Conservation (phyloP, 148 eudicot genomes). For the Heliamphora exappendiculata region DNA sequence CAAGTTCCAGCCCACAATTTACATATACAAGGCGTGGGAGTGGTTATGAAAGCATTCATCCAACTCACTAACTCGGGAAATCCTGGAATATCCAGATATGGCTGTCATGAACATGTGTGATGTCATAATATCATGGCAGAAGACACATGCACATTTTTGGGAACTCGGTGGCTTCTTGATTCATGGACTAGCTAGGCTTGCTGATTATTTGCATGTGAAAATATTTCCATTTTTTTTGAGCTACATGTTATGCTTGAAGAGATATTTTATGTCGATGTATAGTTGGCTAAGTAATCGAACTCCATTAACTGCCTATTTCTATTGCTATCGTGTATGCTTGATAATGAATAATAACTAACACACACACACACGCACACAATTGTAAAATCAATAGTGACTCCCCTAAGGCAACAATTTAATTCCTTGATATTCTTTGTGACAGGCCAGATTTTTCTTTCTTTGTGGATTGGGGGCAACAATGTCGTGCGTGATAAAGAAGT, state of each 20-base stretch:
- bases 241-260: background rate
- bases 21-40: too few relatives aligned
- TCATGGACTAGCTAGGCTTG: background rate
- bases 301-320: background rate
- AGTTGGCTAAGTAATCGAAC: background rate
- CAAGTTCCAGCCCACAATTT: too few relatives aligned
- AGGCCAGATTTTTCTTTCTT: slow-evolving; percentile 2
- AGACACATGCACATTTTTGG: background rate
- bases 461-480: slow-evolving; percentile 26
- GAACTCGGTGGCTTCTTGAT: background rate
- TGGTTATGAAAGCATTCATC: too few relatives aligned
- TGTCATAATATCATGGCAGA: background rate
- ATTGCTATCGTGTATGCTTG: background rate
- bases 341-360: too few relatives aligned
- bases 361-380: too few relatives aligned
- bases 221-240: background rate
- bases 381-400: too few relatives aligned
- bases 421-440: background rate
- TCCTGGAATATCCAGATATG: too few relatives aligned
- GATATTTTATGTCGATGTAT: background rate
- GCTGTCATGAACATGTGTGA: too few relatives aligned
- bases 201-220: background rate
- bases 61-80: too few relatives aligned
- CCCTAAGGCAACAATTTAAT: background rate
- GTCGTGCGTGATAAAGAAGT: slow-evolving; percentile 44